These are phyloP conservation scores for Schoenoplectus triqueter DNA, from an alignment of 202 grass and related monocot genomes.

Conservation along the genomic window DNA sequence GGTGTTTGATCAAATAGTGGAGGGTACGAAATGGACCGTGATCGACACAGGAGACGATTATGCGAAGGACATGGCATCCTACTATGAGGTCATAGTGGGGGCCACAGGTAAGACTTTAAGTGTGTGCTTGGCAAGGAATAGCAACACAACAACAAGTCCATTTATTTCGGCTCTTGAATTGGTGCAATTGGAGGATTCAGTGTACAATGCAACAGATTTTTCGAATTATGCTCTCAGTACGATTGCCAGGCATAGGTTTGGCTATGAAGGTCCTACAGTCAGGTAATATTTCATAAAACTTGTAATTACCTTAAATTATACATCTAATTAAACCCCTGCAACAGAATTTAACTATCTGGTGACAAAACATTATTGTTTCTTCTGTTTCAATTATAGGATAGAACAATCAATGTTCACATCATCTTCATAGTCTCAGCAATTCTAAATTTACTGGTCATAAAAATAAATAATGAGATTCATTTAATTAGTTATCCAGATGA, in stretches of 20 bases:
- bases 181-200: constrained; percentile 53
- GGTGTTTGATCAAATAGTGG: constrained; percentile 78
- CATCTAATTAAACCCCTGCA: not conserved
- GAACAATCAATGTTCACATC: not conserved
- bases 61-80: constrained; percentile 56
- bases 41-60: constrained; percentile 62
- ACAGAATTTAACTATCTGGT: not conserved
- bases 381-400: not conserved
- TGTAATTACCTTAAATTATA: not conserved
- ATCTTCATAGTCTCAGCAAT: not conserved
- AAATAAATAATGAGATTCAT: constrained; percentile 30
- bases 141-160: constrained; percentile 56
- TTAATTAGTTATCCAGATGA: constrained; percentile 63
- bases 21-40: constrained; percentile 71
- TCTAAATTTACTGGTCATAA: not conserved
- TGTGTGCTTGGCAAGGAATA: constrained; percentile 70
- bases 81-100: constrained; percentile 68
- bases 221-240: constrained; percentile 59
- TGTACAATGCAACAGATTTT: constrained; percentile 76
- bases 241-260: constrained; percentile 77
- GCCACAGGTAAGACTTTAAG: constrained; percentile 55
- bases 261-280: constrained; percentile 33
- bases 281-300: constrained; percentile 46
- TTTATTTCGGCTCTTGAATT: constrained; percentile 95
- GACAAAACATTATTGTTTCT: not conserved